Base-by-base conservation (phyloP, 768 basidiomycete species). In the Tricholomella constricta region DNA sequence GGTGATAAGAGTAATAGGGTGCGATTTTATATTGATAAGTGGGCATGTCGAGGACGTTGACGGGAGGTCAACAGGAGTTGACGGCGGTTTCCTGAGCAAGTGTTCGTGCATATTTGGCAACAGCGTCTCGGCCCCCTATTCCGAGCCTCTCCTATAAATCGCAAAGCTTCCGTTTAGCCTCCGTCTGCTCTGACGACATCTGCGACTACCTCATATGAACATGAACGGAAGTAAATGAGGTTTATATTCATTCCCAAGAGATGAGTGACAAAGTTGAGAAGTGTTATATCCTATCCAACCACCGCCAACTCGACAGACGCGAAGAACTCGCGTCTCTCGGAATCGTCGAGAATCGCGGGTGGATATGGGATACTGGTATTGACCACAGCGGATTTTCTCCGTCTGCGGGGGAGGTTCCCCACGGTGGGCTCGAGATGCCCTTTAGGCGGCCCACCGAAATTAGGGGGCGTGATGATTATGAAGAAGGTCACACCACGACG, bases 381-480 rank as follows among this genome's bases (percentile, higher is more conserved):
- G 20, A 23, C 17, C 19, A 9, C 22, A 11, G 40, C 25, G 40
- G 40, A 6, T 42, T 12, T 26, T 48, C 32, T 48, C 34, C 46
- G 32, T 52, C 55, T 51, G 31, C 55, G 50, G 3, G 50, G 55
- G 1, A 56, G 50, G 10, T 52, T 51, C 10, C 45, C 40, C 4
- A 27, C 50, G 26, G 36, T 41, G 27, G 55, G 55, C 27, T 51
- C 36, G 10, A 56, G 37, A 35, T 56, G 54, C 45, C 50, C 55
- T 45, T 52, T 22, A 41, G 55, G 50, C 38, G 35, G 55, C 45
- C 55, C 55, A 46, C 55, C 55, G 6, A 47, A 1, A 42, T 36
- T 43, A 35, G 40, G 45, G 14, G 50, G 50, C 35, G 38, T 9
- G 31, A 47, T 46, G 26, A 2, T 23, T 11, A 55, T 55, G 11